Conservation (phyloP, 345 rosid species). For the Bruguiera parviflora region DNA sequence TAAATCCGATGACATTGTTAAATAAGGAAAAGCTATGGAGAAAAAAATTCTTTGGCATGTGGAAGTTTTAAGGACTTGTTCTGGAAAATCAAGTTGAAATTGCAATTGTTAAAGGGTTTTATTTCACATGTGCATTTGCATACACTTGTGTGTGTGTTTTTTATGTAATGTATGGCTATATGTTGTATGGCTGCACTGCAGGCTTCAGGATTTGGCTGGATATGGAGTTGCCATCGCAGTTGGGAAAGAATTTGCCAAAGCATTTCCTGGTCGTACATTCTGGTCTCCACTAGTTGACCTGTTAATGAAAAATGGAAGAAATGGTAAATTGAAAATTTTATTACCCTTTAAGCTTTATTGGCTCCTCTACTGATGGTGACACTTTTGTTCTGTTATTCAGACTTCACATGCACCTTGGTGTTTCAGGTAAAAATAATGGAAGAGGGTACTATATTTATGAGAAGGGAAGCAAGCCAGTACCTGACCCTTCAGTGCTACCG, state of each 20-base stretch:
- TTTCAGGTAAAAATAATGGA: conserved; percentile 79
- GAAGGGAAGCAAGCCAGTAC: conserved; percentile 80
- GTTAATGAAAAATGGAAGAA: conserved; percentile 67
- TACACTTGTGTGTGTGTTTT: too few species aligned
- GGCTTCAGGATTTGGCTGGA: conserved; percentile 92
- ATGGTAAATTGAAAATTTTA: conserved; percentile 44
- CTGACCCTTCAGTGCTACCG: conserved; percentile 71
- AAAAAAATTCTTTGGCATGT: too few species aligned
- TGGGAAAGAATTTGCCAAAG: conserved; percentile 50
- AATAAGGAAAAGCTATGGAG: too few species aligned
- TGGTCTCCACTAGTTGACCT: conserved; percentile 61
- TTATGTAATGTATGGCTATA: neutral
- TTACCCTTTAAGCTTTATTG: conserved; percentile 8
- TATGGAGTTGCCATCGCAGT: conserved; percentile 76
- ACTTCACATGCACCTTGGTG: conserved; percentile 8
- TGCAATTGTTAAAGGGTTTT: too few species aligned
- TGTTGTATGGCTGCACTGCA: conserved; percentile 25
- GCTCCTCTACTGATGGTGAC: neutral
- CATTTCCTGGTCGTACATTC: conserved; percentile 66
- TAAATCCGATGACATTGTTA: too few species aligned
- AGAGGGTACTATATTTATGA: conserved; percentile 79
- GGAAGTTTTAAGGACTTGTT: too few species aligned
- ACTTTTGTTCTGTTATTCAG: neutral
- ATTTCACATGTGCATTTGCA: too few species aligned
- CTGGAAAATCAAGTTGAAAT: too few species aligned